Percentiles rank a stretch among this genome's conserved stretches.
Conservation (phyloP, 1,139 yeast genomes). For the Yamadazyma aaseri region DNA sequence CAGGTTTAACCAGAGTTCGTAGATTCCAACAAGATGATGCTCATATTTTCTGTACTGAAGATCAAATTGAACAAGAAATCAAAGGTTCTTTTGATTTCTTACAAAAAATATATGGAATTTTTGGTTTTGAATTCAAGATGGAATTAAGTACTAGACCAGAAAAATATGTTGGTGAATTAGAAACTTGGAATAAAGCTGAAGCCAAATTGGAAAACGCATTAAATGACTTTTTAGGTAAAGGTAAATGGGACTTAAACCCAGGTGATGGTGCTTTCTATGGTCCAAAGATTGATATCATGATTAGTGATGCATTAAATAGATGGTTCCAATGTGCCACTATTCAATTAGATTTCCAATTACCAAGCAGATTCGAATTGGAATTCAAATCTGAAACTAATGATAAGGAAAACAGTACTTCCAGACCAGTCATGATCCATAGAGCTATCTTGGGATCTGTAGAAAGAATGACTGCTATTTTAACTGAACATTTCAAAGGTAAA, state of each 20-base stretch:
- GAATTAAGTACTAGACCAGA: slow-evolving; percentile 86
- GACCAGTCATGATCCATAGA: slow-evolving; percentile 99
- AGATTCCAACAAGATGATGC: slow-evolving; percentile 99
- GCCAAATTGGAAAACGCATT: slow-evolving; percentile 68
- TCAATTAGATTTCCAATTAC: slow-evolving; percentile 96
- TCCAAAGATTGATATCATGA: slow-evolving; percentile 83
- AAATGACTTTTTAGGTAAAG: slow-evolving; percentile 60
- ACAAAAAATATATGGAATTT: slow-evolving; percentile 69
- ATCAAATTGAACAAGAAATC: slow-evolving; percentile 81
- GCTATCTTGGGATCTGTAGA: slow-evolving; percentile 97
- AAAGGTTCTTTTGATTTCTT: slow-evolving; percentile 77
- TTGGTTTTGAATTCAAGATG: slow-evolving; percentile 85
- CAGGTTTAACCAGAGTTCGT: slow-evolving; percentile 92
- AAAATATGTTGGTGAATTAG: slow-evolving; percentile 75
- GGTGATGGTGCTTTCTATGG: slow-evolving; percentile 97
- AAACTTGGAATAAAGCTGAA: slow-evolving; percentile 87
- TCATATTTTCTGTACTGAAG: slow-evolving; percentile 86
- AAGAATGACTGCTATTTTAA: slow-evolving; percentile 96
- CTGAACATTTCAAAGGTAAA: slow-evolving; percentile 95
- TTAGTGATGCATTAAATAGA: slow-evolving; percentile 87
- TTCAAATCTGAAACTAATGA: slow-evolving; percentile 72
- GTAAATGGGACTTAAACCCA: slow-evolving; percentile 82
- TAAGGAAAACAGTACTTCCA: slow-evolving; percentile 35
- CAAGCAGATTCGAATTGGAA: slow-evolving; percentile 84
- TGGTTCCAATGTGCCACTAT: slow-evolving; percentile 98